These are phyloP conservation scores for Rubia occidens DNA, from an alignment of 305 asterid species.

Conservation along the genomic window DNA sequence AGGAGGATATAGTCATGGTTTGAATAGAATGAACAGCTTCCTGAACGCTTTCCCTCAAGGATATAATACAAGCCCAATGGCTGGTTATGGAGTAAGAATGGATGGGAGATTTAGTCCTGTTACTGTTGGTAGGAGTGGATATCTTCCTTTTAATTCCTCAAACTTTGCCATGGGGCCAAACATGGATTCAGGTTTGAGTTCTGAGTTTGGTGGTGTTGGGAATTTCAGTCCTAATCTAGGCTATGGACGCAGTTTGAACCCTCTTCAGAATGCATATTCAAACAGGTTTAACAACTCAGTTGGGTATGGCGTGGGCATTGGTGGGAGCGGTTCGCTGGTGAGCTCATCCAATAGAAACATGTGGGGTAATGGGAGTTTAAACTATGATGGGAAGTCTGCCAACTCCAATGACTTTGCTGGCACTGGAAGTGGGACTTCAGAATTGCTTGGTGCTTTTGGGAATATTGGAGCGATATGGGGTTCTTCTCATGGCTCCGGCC, in stretches of 20 bases:
- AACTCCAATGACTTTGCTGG: constrained; percentile 34
- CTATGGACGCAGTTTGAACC: constrained; percentile 33
- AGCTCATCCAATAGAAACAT: constrained; percentile 29
- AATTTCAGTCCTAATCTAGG: constrained; percentile 30
- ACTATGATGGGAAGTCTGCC: constrained; percentile 32
- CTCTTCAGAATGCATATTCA: constrained; percentile 28
- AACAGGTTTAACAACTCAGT: constrained; percentile 30
- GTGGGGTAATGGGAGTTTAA: constrained; percentile 34
- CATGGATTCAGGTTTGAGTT: constrained; percentile 32
- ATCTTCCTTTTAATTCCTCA: constrained; percentile 33
- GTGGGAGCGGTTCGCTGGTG: constrained; percentile 32
- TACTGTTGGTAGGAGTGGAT: constrained; percentile 41
- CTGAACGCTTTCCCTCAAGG: constrained; percentile 34
- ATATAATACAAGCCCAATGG: constrained; percentile 33
- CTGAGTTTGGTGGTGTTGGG: constrained; percentile 32
- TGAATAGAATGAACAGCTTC: constrained; percentile 32
- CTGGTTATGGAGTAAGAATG: constrained; percentile 42
- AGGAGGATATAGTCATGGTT: constrained; percentile 31
- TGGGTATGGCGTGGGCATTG: constrained; percentile 35
- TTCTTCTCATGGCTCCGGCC: constrained; percentile 37
- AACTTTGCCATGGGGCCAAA: constrained; percentile 34
- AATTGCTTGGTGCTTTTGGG: constrained; percentile 41
- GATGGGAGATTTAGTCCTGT: constrained; percentile 48
- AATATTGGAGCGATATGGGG: constrained; percentile 64
- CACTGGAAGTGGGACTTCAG: constrained; percentile 36